Evolutionary conservation across 106 monocot species (phyloP).

Genomic region (Vanilla planifolia): DNA sequence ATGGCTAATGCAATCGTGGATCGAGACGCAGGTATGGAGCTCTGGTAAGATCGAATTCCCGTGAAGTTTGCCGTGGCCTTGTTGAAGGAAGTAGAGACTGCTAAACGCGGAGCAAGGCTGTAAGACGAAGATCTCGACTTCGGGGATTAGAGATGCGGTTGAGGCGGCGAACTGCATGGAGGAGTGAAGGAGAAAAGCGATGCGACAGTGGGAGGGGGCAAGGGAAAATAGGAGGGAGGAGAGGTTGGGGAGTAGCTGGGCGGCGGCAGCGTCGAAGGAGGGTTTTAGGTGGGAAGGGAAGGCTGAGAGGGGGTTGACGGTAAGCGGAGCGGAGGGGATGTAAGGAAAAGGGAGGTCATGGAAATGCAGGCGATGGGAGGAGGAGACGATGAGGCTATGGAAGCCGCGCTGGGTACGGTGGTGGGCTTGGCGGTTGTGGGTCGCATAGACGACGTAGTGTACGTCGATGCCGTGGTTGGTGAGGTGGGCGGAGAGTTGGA

Average conservation of each 20-base stretch:
- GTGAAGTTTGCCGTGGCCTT: no score
- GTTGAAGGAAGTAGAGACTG: constrained; percentile 3
- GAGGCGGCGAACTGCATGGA: neutral
- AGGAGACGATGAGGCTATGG: no score
- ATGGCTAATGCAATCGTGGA: neutral
- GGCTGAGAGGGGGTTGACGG: no score
- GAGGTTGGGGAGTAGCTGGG: neutral
- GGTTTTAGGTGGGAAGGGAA: constrained; percentile 14
- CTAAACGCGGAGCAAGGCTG: neutral
- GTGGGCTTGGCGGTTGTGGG: constrained; percentile 48
- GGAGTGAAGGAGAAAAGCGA: neutral
- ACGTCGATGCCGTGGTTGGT: constrained; percentile 13
- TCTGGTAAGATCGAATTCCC: no score
- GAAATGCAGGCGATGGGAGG: neutral
- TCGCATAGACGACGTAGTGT: constrained; percentile 41
- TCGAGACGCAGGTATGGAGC: neutral
- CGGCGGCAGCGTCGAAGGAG: neutral
- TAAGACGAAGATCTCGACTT: neutral
- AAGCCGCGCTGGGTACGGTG: constrained; percentile 16
- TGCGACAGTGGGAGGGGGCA: no score
- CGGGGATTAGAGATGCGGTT: neutral
- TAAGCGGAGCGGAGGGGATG: no score
- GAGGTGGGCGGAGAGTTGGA: constrained; percentile 43
- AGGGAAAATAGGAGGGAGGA: neutral
- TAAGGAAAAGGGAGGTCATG: no score